phyloP scores from a whole-genome alignment of 2,329 filamentous ascomycete species.

The Xylaria sp. region DNA sequence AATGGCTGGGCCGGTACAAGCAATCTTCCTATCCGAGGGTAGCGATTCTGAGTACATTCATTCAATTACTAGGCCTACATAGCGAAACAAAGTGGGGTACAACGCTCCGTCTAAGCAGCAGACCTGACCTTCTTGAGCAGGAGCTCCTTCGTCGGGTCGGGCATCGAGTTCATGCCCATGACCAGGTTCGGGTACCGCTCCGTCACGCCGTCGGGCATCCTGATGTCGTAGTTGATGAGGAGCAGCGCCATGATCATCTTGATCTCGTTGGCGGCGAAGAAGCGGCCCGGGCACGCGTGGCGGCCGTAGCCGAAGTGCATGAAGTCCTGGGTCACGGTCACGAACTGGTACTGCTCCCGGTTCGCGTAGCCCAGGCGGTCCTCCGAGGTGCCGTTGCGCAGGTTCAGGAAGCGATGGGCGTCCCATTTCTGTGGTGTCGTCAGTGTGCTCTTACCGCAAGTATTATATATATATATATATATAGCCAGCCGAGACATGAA shows the following conservation, averaged over 20 bases:
- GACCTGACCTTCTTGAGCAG: slow-evolving; percentile 21
- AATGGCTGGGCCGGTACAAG: too few relatives aligned
- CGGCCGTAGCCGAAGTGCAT: slow-evolving; percentile 45
- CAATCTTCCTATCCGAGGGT: too few relatives aligned
- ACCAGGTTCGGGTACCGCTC: slow-evolving; percentile 24
- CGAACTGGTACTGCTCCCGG: slow-evolving; percentile 45
- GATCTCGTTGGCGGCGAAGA: slow-evolving; percentile 49
- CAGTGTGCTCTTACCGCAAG: not conserved
- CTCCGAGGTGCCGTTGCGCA: slow-evolving; percentile 34
- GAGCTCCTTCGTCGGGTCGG: slow-evolving; percentile 26
- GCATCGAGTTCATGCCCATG: slow-evolving; percentile 14
- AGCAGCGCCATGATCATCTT: slow-evolving; percentile 45
- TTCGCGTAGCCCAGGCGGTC: slow-evolving; percentile 32
- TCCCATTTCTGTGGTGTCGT: slow-evolving; percentile 35
- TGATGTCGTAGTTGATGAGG: slow-evolving; percentile 44
- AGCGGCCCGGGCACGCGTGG: slow-evolving; percentile 44
- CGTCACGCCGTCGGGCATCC: slow-evolving; percentile 30
- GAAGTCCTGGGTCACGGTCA: slow-evolving; percentile 38
- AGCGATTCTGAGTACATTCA: too few relatives aligned
- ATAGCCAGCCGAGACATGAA: too few relatives aligned
- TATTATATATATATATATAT: not conserved
- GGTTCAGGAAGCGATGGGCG: slow-evolving; percentile 39
- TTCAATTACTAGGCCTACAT: too few relatives aligned
- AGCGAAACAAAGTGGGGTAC: not conserved
- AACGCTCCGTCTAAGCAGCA: slow-evolving; percentile 1